Conservation (phyloP, 257 asterid species). For the Solanum sejunctum region DNA sequence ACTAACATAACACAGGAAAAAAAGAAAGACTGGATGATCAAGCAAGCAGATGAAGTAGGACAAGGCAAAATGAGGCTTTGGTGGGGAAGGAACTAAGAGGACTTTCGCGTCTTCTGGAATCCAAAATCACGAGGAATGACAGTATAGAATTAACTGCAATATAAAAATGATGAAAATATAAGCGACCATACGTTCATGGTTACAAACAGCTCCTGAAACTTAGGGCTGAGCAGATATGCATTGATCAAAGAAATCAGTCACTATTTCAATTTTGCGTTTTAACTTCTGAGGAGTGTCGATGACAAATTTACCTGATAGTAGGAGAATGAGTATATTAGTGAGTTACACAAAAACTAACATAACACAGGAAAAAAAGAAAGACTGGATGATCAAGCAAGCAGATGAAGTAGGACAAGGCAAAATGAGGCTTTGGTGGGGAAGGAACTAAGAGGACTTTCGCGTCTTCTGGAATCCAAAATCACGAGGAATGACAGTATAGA, state of each 20-base stretch:
- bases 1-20: background rate
- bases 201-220: background rate
- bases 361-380: background rate
- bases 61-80: background rate
- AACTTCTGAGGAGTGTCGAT: slow-evolving; percentile 90
- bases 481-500: slow-evolving; percentile 85
- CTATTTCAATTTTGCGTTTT: slow-evolving; percentile 83
- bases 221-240: background rate
- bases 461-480: slow-evolving; percentile 79
- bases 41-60: background rate
- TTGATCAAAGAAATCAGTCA: slow-evolving; percentile 17
- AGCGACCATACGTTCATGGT: background rate
- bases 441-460: slow-evolving; percentile 43
- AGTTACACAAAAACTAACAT: background rate
- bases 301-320: slow-evolving; percentile 56
- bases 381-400: background rate
- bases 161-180: background rate
- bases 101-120: slow-evolving; percentile 64
- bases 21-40: background rate
- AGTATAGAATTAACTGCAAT: slow-evolving; percentile 83
- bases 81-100: slow-evolving; percentile 10
- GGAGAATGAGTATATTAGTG: slow-evolving; percentile 7
- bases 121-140: slow-evolving; percentile 95
- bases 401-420: background rate
- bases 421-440: background rate